Evolutionary conservation across 371 early-diverging fungal genomes (phyloP).

Genomic region (Mucor mucedo): DNA sequence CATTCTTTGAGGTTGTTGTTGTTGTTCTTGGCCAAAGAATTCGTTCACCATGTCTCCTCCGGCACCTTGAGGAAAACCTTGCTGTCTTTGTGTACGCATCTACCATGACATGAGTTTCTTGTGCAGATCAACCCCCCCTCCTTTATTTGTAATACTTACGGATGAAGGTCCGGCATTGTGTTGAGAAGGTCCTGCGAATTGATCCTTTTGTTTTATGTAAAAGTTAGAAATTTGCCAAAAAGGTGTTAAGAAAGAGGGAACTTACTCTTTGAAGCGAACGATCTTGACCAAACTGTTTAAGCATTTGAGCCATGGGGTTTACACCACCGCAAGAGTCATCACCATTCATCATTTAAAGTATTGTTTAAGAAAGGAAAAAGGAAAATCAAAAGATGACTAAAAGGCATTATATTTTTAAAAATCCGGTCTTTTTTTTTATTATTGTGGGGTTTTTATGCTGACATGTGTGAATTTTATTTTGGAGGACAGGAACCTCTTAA

Average conservation of each 20-base stretch:
- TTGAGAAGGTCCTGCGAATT: constrained; percentile 41
- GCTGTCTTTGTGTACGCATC: constrained; percentile 36
- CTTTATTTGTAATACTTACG: constrained; percentile 22
- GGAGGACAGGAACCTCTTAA: too few relatives aligned
- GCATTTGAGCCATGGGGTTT: constrained; percentile 64
- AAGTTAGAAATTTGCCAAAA: not conserved
- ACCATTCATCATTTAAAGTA: constrained; percentile 40
- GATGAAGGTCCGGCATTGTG: constrained; percentile 39
- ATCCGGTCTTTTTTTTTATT: too few relatives aligned
- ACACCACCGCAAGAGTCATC: constrained; percentile 63
- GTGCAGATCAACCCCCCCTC: not conserved
- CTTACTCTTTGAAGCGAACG: constrained; percentile 57
- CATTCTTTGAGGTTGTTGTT: constrained; percentile 16
- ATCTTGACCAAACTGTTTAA: constrained; percentile 62
- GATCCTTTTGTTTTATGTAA: constrained; percentile 32
- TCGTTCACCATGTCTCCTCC: constrained; percentile 56
- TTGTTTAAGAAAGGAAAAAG: not conserved
- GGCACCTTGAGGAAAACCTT: constrained; percentile 24
- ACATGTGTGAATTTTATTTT: too few relatives aligned
- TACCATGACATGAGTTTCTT: not conserved
- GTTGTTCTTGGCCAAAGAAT: constrained; percentile 63
- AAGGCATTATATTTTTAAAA: not conserved
- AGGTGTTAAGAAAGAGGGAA: not conserved
- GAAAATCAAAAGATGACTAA: not conserved
- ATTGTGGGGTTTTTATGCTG: too few relatives aligned